A percentile compares a stretch with the other conserved stretches of the same genome.
These are phyloP conservation scores for Aspergillus fumigatiaffinis DNA, from an alignment of 2,329 filamentous ascomycete genomes.

Conservation along the genomic window DNA sequence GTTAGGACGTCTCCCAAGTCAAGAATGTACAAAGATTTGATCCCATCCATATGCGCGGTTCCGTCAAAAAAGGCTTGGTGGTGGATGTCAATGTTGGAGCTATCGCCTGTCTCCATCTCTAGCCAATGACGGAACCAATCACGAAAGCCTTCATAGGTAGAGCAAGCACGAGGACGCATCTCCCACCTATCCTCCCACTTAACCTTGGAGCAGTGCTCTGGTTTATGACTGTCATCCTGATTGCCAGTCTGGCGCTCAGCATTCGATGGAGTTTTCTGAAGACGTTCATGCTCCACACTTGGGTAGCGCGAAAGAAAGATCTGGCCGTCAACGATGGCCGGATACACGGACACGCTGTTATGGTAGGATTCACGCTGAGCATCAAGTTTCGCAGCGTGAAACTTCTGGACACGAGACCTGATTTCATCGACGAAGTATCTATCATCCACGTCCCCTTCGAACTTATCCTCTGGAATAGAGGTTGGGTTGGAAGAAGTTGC, in stretches of 20 bases:
- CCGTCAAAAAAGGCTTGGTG: slow-evolving; percentile 32
- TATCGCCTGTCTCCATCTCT: slow-evolving; percentile 14
- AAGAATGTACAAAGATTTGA: slow-evolving; percentile 19
- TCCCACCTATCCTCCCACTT: slow-evolving; percentile 24
- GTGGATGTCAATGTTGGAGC: slow-evolving; percentile 21
- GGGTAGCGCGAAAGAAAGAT: slow-evolving; percentile 10
- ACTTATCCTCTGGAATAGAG: not conserved
- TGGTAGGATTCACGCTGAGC: slow-evolving; percentile 13
- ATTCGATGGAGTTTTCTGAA: not conserved
- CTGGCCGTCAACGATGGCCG: slow-evolving; percentile 10
- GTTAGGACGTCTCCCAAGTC: slow-evolving; percentile 13
- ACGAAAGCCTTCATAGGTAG: slow-evolving; percentile 12
- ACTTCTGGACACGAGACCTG: not conserved
- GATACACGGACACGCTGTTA: slow-evolving; percentile 12
- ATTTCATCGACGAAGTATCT: not conserved
- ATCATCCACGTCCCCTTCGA: not conserved
- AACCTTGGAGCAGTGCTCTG: not conserved
- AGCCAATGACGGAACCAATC: slow-evolving; percentile 22
- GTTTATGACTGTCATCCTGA: not conserved
- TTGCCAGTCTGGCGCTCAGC: not conserved
- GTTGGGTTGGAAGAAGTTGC: not conserved
- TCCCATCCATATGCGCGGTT: slow-evolving; percentile 27
- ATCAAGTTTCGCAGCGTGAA: not conserved
- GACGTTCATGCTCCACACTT: slow-evolving; percentile 6
- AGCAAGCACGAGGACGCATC: slow-evolving; percentile 16